These are phyloP conservation scores for Dysphania ambrosioides DNA, from an alignment of 148 eudicot species.

Conservation along the genomic window DNA sequence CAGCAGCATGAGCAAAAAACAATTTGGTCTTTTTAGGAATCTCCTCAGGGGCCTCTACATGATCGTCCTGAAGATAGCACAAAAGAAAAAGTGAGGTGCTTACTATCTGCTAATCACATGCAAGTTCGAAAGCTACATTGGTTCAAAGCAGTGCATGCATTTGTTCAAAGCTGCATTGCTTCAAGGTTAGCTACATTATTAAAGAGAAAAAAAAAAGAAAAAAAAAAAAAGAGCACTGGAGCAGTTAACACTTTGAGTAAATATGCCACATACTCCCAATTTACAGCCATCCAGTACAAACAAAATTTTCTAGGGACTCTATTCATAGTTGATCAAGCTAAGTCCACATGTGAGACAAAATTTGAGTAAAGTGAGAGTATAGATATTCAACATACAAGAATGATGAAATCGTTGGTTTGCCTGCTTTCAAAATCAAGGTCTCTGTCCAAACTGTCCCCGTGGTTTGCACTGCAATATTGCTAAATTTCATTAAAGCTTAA, in stretches of 20 bases:
- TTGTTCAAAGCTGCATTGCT: no score
- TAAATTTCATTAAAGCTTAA: constrained; percentile 21
- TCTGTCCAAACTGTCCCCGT: constrained; percentile 56
- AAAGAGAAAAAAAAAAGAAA: no score
- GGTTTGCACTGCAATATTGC: constrained; percentile 53
- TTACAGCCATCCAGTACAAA: not conserved
- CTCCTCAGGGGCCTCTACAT: constrained; percentile 67
- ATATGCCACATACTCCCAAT: not conserved
- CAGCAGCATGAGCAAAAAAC: constrained; percentile 79
- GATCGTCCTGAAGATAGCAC: constrained; percentile 50
- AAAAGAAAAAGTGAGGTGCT: not conserved
- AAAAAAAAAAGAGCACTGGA: not conserved
- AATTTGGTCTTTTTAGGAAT: constrained; percentile 66
- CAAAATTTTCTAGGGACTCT: not conserved
- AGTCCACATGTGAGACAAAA: not conserved
- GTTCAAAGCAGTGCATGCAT: no score
- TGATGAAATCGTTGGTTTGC: constrained; percentile 52
- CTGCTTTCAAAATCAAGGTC: constrained; percentile 52
- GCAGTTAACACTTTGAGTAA: not conserved
- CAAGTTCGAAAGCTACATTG: no score
- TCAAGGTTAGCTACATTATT: not conserved
- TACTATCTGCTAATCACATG: not conserved
- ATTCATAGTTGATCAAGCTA: not conserved
- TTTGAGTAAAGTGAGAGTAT: not conserved
- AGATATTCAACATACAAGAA: constrained; percentile 47